Conservation (phyloP, 305 asterid species). For the Plantago rigida region DNA sequence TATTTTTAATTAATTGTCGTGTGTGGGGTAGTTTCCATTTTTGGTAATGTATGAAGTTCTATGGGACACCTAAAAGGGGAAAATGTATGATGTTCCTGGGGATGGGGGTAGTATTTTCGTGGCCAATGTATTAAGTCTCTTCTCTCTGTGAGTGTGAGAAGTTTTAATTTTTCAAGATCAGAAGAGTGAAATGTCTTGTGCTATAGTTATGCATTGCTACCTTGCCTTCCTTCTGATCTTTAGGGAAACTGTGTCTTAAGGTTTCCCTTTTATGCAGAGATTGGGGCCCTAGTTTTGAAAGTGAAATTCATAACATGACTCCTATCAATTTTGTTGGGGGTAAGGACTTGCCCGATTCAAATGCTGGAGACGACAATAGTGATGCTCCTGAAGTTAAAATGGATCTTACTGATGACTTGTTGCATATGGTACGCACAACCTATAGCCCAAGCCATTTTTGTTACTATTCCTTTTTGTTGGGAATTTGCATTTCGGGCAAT, state of each 20-base stretch:
- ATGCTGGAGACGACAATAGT: constrained; percentile 24
- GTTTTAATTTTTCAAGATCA: neutral
- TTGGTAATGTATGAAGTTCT: no score
- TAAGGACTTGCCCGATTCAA: constrained; percentile 32
- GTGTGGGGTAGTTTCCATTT: no score
- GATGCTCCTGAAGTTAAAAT: constrained; percentile 43
- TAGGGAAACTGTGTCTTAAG: constrained; percentile 16
- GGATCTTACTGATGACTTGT: constrained; percentile 74
- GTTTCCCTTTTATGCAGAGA: constrained; percentile 36
- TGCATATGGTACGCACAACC: constrained; percentile 52
- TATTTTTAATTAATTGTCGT: no score
- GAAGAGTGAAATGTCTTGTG: neutral
- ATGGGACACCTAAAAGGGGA: no score
- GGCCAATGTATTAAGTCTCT: neutral
- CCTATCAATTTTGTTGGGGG: constrained; percentile 29
- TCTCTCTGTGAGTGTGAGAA: neutral
- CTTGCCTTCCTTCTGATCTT: neutral
- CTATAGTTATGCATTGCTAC: neutral
- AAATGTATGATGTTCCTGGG: no score
- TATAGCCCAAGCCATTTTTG: neutral
- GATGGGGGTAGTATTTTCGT: no score
- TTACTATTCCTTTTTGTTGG: constrained; percentile 4
- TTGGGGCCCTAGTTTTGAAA: constrained; percentile 41
- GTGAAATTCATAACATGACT: constrained; percentile 31
- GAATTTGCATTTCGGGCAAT: no score